These are phyloP conservation scores for Trichosporon inkin DNA, from an alignment of 1,284 basidiomycete species.

Conservation along the genomic window DNA sequence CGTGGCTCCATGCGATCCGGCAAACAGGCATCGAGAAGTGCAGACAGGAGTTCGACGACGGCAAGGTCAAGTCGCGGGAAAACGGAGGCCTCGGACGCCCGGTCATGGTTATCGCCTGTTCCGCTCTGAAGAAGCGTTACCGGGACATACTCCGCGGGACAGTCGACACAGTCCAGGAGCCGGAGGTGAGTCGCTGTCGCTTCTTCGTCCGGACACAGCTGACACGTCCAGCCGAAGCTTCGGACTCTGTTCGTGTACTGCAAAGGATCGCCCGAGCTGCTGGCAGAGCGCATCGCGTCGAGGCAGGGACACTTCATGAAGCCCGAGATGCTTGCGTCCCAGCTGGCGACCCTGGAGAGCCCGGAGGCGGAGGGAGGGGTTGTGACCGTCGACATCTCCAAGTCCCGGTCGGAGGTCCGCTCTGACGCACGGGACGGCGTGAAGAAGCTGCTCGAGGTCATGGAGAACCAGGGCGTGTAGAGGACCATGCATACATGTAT, in stretches of 20 bases:
- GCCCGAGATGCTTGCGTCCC: conserved; percentile 76
- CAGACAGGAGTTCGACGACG: conserved; percentile 49
- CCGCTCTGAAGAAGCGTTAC: conserved; percentile 76
- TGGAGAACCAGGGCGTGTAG: conserved; percentile 22
- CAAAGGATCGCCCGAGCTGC: conserved; percentile 61
- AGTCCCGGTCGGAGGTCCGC: conserved; percentile 60
- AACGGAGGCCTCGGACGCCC: conserved; percentile 34
- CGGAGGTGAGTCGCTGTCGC: conserved; percentile 7
- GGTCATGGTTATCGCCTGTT: conserved; percentile 77
- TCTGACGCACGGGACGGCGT: conserved; percentile 43
- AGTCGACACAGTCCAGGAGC: conserved; percentile 30
- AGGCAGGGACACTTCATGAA: conserved; percentile 87
- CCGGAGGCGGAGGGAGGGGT: conserved; percentile 67
- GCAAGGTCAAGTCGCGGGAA: conserved; percentile 22
- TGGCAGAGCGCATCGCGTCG: conserved; percentile 66
- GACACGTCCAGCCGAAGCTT: conserved; percentile 36
- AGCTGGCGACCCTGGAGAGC: conserved; percentile 72
- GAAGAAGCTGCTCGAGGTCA: conserved; percentile 25
- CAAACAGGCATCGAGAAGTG: conserved; percentile 55
- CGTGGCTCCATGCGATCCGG: conserved; percentile 77
- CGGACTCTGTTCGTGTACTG: conserved; percentile 80
- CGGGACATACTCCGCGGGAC: conserved; percentile 72
- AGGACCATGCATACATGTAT: neutral
- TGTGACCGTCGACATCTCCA: conserved; percentile 61
- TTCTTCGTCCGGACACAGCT: neutral